phyloP scores from a whole-genome alignment of 176 grass and related monocot species.

The Dactylis glomerata region DNA sequence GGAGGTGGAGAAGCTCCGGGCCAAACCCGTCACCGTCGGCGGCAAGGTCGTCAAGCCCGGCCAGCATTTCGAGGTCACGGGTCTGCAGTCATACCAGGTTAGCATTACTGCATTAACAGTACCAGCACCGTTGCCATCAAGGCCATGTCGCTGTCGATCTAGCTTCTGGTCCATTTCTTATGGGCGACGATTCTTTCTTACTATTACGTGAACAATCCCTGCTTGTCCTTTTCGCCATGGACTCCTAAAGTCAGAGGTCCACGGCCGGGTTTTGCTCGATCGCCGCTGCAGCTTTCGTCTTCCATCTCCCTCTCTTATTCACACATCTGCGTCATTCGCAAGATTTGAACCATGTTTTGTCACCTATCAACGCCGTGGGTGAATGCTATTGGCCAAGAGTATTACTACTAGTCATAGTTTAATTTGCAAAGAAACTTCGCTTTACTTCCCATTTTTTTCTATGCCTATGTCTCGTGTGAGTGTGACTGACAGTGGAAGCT shows the following conservation, averaged over 20 bases:
- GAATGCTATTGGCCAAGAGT: not conserved
- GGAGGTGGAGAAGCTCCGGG: conserved; percentile 44
- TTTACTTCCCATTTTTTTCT: not conserved
- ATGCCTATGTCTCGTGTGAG: not conserved
- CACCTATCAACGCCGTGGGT: not conserved
- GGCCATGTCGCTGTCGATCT: not conserved
- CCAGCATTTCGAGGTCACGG: conserved; percentile 36
- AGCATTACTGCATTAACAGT: no score
- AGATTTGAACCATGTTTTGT: not conserved
- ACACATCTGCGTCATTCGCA: not conserved
- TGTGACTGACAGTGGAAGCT: not conserved
- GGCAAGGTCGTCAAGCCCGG: conserved; percentile 30
- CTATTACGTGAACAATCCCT: not conserved
- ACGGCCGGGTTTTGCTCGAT: not conserved
- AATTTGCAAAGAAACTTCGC: not conserved
- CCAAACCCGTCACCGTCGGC: conserved; percentile 6
- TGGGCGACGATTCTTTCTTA: not conserved
- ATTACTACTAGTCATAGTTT: not conserved
- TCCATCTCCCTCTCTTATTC: not conserved
- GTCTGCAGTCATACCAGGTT: conserved; percentile 48
- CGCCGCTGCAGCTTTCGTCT: not conserved
- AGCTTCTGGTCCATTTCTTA: conserved; percentile 14
- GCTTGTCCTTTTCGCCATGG: not conserved
- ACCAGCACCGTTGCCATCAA: not conserved
- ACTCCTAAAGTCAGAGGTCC: not conserved